Evolutionary conservation across 2,329 filamentous ascomycete genomes (phyloP).

Genomic region (Polychaeton citri): DNA sequence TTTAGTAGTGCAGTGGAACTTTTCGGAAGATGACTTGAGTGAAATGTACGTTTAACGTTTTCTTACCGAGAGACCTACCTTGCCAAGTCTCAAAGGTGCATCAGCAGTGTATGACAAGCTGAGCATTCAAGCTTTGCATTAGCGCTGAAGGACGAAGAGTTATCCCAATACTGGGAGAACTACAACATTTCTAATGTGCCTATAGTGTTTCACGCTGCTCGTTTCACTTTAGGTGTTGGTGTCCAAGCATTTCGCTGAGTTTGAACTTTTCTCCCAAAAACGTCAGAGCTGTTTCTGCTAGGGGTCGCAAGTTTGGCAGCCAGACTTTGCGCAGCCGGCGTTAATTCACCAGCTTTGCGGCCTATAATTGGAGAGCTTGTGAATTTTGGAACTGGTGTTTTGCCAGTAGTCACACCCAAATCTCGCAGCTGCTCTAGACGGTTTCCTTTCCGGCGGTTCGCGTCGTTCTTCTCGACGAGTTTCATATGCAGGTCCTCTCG

Average conservation of each 20-base stretch:
- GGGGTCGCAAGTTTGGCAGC: conserved; percentile 47
- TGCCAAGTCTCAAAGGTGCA: too few species aligned
- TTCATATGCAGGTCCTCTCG: conserved; percentile 72
- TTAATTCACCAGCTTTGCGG: conserved; percentile 44
- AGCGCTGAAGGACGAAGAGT: too few species aligned
- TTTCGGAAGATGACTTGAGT: too few species aligned
- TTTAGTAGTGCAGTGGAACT: too few species aligned
- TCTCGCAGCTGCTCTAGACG: conserved; percentile 19
- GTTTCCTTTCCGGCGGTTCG: conserved; percentile 49
- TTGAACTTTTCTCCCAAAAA: not conserved
- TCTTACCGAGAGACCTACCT: too few species aligned
- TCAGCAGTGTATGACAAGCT: too few species aligned
- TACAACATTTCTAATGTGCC: too few species aligned
- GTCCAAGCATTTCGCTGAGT: conserved; percentile 4
- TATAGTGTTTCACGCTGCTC: conserved; percentile 4
- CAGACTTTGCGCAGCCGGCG: conserved; percentile 60
- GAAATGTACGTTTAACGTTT: too few species aligned
- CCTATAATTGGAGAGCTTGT: conserved; percentile 44
- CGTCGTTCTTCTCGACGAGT: conserved; percentile 72
- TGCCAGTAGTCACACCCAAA: conserved; percentile 28
- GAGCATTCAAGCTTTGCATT: too few species aligned
- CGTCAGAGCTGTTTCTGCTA: conserved; percentile 4
- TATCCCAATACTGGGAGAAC: too few species aligned
- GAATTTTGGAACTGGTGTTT: conserved; percentile 55
- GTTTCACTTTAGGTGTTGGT: conserved; percentile 9